A percentile compares a stretch with the other conserved stretches of the same genome.
phyloP scores from a whole-genome alignment of 441 rosid genomes.

The Populus hybrid region DNA sequence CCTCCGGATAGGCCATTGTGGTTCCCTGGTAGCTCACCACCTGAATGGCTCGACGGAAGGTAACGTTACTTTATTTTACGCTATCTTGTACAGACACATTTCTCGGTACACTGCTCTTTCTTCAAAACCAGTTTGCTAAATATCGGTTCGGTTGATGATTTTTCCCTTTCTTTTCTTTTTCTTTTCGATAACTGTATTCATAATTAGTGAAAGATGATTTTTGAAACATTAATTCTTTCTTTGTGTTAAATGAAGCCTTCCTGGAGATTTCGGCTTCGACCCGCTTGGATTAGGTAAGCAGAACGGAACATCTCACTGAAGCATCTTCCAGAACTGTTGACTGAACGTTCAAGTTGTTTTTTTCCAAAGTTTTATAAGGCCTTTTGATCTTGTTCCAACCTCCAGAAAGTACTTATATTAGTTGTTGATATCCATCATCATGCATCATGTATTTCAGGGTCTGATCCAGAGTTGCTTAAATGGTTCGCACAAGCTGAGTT shows the following conservation, averaged over 20 bases:
- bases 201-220: not conserved
- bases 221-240: not conserved
- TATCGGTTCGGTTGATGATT: not conserved
- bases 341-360: not conserved
- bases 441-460: constrained; percentile 39
- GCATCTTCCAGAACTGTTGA: not conserved
- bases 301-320: not conserved
- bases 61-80: constrained; percentile 4
- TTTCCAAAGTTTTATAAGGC: not conserved
- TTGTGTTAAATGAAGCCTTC: constrained; percentile 49
- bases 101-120: not conserved
- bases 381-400: not conserved
- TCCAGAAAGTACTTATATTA: not conserved
- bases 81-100: not conserved
- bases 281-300: constrained; percentile 86
- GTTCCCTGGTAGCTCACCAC: constrained; percentile 92
- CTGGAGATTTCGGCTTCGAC: constrained; percentile 93
- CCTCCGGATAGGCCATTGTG: constrained; percentile 94
- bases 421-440: not conserved
- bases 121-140: not conserved
- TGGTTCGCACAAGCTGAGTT: constrained; percentile 97
- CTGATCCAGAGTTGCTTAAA: constrained; percentile 74
- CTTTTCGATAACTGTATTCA: not conserved
- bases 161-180: not conserved
- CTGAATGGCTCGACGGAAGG: constrained; percentile 97